Base-by-base conservation (phyloP, 2,329 filamentous ascomycete genomes). In the Scedosporium dehoogii region DNA sequence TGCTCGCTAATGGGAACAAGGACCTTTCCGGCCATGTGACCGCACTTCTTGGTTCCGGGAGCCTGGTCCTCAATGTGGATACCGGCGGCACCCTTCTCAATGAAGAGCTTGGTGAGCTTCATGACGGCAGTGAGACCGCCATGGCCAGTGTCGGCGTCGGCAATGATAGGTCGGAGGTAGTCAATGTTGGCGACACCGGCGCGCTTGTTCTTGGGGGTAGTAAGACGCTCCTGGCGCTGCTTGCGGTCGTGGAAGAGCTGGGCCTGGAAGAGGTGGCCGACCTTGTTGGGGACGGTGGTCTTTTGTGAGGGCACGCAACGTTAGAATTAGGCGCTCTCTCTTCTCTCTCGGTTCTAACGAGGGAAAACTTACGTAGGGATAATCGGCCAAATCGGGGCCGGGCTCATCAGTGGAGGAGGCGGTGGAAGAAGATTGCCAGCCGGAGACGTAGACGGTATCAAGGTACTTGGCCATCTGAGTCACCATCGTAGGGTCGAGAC, bases 211-310 rank as follows among this genome's bases (percentile, higher is more conserved):
- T 89, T 89, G 29, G 92, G 85, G 6, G 83, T 87, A 66, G 85
- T 89, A 60, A 97, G 79, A 64, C 94, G 91, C 76, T 97, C 94
- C 76, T 97, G 92, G 67, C 94, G 89, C 79, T 99, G 94, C 79
- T 99, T 99, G 72, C 94, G 90, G 83, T 99, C 94, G 79, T 99
- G 94, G 88, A 99, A 99, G 63, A 97, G 87, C 78, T 99, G 94
- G 14, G 94, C 93, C 86, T 96, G 92, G 85, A 96, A 99, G 60
- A 99, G 85, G 73, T 99, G 94, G 72, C 90, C 86, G 67, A 99
- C 94, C 78, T 99, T 99, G 82, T 97, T 96, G 60, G 94, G 94
- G 23, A 99, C 94, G 53, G 94, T 99, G 68, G 94, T 96, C 91
- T 94, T 65, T 38, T 7, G 38, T 27, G 60, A 6, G 23, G 18